These are phyloP conservation scores for Phalaenopsis aphrodite DNA, from an alignment of 106 monocot genomes.

Conservation along the genomic window DNA sequence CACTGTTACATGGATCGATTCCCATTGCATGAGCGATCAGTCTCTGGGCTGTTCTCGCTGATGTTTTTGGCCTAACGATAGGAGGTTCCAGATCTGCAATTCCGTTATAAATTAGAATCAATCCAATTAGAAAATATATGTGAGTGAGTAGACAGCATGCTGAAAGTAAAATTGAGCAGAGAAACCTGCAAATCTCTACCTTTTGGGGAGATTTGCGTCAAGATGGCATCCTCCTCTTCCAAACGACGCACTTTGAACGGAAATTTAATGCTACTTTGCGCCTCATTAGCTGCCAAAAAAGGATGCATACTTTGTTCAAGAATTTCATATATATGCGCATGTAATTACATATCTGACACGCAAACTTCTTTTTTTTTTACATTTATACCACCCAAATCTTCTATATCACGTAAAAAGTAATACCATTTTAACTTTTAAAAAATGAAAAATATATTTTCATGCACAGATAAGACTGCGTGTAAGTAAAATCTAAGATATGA, in stretches of 20 bases:
- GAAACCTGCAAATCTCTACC: constrained; percentile 23
- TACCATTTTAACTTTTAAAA: no score
- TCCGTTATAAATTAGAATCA: not conserved
- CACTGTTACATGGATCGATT: constrained; percentile 26
- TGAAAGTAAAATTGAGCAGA: not conserved
- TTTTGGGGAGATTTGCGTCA: constrained; percentile 37
- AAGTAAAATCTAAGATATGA: no score
- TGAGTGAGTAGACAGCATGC: no score
- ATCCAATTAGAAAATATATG: no score
- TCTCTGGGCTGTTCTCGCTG: constrained; percentile 69
- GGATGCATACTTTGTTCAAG: no score
- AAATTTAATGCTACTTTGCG: constrained; percentile 21
- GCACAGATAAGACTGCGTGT: no score
- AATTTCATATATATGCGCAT: no score
- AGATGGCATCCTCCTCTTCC: constrained; percentile 38
- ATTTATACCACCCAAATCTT: no score
- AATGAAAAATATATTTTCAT: no score
- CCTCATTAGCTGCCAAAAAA: constrained; percentile 50
- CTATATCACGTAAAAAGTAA: no score
- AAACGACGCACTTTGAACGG: constrained; percentile 62
- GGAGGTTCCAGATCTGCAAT: constrained; percentile 81
- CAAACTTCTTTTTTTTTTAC: no score
- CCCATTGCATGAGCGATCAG: constrained; percentile 89
- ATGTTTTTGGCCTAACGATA: constrained; percentile 73
- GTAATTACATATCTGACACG: no score